Evolutionary conservation across 2,329 filamentous ascomycete genomes (phyloP), one percentile per base, ranked within the genome.

Genomic region (Talaromyces sp.): DNA sequence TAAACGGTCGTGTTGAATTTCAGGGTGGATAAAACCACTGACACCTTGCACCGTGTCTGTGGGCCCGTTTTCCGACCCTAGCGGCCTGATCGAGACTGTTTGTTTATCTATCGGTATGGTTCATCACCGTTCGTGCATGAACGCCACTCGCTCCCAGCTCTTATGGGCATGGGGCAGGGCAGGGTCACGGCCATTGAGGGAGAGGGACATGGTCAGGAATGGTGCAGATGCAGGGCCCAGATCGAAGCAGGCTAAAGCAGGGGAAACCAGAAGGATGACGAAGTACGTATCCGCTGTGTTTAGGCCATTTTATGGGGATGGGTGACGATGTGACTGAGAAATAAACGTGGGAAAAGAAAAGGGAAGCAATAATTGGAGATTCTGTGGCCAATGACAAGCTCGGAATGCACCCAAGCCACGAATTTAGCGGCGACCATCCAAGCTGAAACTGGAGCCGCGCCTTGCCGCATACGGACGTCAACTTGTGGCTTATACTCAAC

Each of bases 401-500:
- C 10, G 10, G 34, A 27, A n/a, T 11, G n/a, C 2, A 5, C 36
- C 15, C 61, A 19, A 54, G 61, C 49, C 61, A 56, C 49, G 34
- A 58, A 27, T 13, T 40, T 62, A 62, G 47, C 45, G 47, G 10
- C 5, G 25, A 58, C 51, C 13, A 36, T 34, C 15, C 51, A 43
- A 63, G 61, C 61, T 63, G 61, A 63, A 58, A 31, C 38, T 45
- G 61, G 61, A 63, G 49, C 36, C n/a, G 43, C 61, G 61, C 61
- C 27, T 63, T 45, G 6, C 34, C 61, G 11, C 1, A 45, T 63
- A 8, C 49, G 36, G 61, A 19, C 11, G 8, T 17, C 4, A 19
- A 4, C 13, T 25, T 40, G 61, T 63, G 61, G 61, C 61, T 63
- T n/a, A 45, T 22, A 34, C 36, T 25, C 27, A 6, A 11, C 31